A percentile compares a stretch with the other conserved stretches of the same genome.
These are phyloP conservation scores for Aspergillus carbonarius DNA, from an alignment of 2,329 filamentous ascomycete genomes.

Conservation along the genomic window DNA sequence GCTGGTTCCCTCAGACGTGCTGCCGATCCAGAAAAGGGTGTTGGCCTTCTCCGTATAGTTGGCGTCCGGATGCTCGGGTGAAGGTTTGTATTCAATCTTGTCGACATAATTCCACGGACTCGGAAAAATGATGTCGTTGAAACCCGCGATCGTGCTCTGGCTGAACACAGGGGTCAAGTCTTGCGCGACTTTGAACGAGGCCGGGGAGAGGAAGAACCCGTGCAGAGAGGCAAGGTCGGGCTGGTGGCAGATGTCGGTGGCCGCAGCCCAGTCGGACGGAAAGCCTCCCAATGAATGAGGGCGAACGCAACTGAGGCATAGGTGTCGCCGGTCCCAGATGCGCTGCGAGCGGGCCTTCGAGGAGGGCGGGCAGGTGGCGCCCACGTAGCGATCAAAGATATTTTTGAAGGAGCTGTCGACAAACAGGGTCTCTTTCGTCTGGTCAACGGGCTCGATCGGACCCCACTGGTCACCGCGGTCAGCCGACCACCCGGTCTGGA, in stretches of 20 bases:
- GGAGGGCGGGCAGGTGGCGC: conserved; percentile 60
- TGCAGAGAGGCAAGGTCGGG: conserved; percentile 73
- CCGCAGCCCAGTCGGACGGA: conserved; percentile 63
- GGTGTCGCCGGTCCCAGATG: conserved; percentile 62
- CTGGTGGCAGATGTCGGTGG: conserved; percentile 71
- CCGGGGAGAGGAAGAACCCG: conserved; percentile 68
- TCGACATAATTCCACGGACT: conserved; percentile 62
- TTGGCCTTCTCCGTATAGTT: conserved; percentile 63
- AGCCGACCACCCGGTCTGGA: conserved; percentile 36
- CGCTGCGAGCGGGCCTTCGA: conserved; percentile 60
- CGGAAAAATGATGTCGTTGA: conserved; percentile 75
- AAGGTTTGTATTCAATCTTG: conserved; percentile 54
- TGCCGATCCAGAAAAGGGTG: conserved; percentile 73
- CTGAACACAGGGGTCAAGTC: conserved; percentile 74
- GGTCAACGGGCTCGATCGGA: conserved; percentile 35
- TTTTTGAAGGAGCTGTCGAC: conserved; percentile 41
- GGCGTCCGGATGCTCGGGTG: conserved; percentile 52
- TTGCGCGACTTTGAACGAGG: conserved; percentile 61
- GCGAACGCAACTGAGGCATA: conserved; percentile 63
- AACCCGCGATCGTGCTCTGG: conserved; percentile 68
- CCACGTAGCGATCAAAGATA: conserved; percentile 44
- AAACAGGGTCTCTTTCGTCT: conserved; percentile 38
- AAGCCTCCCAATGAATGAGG: conserved; percentile 68
- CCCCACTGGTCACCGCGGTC: conserved; percentile 41
- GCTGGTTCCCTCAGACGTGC: conserved; percentile 57